Base-by-base conservation (phyloP, 495 filamentous ascomycete genomes). In the Aspergillus campestris region DNA sequence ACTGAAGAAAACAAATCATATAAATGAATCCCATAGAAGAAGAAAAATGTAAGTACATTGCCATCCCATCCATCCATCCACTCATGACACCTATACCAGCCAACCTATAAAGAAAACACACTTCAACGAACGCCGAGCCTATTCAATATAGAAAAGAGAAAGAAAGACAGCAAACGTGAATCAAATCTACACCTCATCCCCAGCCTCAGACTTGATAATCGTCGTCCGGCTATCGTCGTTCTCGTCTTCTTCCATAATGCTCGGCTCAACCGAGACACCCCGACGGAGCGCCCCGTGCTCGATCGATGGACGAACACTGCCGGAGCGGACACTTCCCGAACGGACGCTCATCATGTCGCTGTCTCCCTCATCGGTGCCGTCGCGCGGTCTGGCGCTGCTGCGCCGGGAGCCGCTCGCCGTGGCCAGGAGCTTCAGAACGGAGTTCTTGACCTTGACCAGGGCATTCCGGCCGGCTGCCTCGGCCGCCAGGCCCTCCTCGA, bases 391-490 rank as follows among this genome's bases (percentile, higher is more conserved):
- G 7, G 47, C 53, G 9, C 64, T 67, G 35, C 57, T 52, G 6
- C 61, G 63, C 7, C 65, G 65, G 15, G 53, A 38, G 48, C 62
- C 63, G 31, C 66, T 60, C 9, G 65, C 60, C 18, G 62, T 59
- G 9, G 70, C 69, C 13, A 75, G 44, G 10, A 73, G 66, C 59
- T 75, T 78, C 13, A 67, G 57, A 10, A 75, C 52, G 7, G 66
- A 66, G 53, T 84, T 78, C 53, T 90, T 85, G 40, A 88, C 74
- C 62, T 91, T 94, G 60, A 82, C 84, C 4, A 94, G 68, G 0
- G 84, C 79, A 46, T 90, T 92, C 7, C 83, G 73, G 40, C 82
- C 73, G 7, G 84, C 74, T 1, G 86, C 83, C 47, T 92, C 88
- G 0, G 64, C 61, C 0, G 86, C 76, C 2, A 88, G 59, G 31